phyloP scores from a whole-genome alignment of 2,329 filamentous ascomycete species.

The Fusarium drepaniforme region DNA sequence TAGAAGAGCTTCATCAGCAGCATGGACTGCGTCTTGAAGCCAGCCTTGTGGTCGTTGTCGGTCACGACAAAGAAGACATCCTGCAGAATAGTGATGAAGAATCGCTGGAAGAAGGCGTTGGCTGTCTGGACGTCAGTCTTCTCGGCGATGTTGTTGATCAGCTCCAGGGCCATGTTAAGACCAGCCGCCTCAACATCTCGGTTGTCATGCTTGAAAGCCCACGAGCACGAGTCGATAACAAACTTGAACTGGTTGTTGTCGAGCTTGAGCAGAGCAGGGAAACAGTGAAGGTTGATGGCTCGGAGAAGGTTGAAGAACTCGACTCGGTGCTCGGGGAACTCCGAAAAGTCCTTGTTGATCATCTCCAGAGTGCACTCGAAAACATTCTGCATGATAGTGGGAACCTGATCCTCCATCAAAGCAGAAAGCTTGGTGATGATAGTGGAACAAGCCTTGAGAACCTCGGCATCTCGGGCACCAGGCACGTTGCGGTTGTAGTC shows the following conservation, averaged over 20 bases:
- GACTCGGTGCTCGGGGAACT: conserved; percentile 98
- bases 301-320: conserved; percentile 98
- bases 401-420: conserved; percentile 98
- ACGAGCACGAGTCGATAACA: conserved; percentile 99
- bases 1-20: conserved; percentile 96
- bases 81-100: conserved; percentile 94
- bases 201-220: conserved; percentile 99
- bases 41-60: conserved; percentile 97
- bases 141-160: conserved; percentile 97
- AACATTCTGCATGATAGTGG: conserved; percentile 97
- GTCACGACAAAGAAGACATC: conserved; percentile 99
- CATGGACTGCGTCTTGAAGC: conserved; percentile 98
- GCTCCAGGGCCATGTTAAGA: conserved; percentile 96
- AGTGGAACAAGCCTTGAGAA: conserved; percentile 96
- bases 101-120: conserved; percentile 97
- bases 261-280: conserved; percentile 92
- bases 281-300: conserved; percentile 97
- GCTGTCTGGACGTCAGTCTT: conserved; percentile 88
- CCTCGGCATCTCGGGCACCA: conserved; percentile 94
- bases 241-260: conserved; percentile 99
- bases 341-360: conserved; percentile 99
- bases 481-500: conserved; percentile 98
- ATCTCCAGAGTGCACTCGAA: conserved; percentile 99
- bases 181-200: conserved; percentile 96
- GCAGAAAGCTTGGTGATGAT: conserved; percentile 96